Evolutionary conservation across 495 filamentous ascomycete genomes (phyloP).

Genomic region (Neurospora sp.): DNA sequence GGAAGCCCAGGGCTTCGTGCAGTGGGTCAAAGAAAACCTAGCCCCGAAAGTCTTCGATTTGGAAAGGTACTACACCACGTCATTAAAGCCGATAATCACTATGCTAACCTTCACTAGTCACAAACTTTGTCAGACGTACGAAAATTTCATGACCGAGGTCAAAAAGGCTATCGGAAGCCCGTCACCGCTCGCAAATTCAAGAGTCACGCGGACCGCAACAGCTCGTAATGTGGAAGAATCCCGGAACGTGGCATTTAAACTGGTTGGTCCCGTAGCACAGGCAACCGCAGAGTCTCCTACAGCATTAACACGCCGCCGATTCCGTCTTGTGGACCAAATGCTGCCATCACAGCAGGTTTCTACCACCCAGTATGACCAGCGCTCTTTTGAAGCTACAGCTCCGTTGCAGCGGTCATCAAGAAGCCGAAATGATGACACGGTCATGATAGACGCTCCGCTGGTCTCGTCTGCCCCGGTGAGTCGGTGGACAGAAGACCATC

Average conservation of each 20-base stretch:
- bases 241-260: background rate
- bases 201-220: background rate
- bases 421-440: background rate
- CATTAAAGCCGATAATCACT: background rate
- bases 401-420: slow-evolving; percentile 1
- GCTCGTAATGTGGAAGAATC: background rate
- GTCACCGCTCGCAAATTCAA: background rate
- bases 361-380: background rate
- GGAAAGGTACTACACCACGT: background rate
- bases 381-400: background rate
- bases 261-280: background rate
- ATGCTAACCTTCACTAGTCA: background rate
- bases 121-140: background rate
- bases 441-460: background rate
- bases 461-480: background rate
- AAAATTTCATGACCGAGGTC: background rate
- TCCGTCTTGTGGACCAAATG: slow-evolving; percentile 4
- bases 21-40: background rate
- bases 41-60: background rate
- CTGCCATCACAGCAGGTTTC: slow-evolving; percentile 3
- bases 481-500: slow-evolving; percentile 34
- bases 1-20: background rate
- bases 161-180: background rate
- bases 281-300: background rate
- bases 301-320: background rate